These are phyloP conservation scores for Puccinia sorghi DNA, from an alignment of 1,284 basidiomycete genomes.

Conservation along the genomic window DNA sequence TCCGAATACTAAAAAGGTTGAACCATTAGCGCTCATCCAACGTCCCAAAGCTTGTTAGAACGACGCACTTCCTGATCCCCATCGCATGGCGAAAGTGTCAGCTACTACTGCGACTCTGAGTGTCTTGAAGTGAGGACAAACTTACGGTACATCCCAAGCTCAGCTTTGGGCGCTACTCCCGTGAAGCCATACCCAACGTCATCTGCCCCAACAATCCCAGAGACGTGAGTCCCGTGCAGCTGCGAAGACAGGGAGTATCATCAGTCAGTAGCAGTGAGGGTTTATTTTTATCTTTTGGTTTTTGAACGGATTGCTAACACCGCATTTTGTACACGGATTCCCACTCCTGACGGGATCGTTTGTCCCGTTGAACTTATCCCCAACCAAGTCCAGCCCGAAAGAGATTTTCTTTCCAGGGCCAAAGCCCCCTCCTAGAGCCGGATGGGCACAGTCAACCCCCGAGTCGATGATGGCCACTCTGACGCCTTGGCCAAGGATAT, in stretches of 20 bases:
- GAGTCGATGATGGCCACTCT: constrained; percentile 56
- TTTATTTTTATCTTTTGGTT: background rate
- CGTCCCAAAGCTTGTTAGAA: background rate
- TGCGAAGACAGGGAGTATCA: background rate
- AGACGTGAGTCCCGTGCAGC: constrained; percentile 43
- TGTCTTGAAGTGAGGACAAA: background rate
- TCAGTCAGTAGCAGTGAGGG: background rate
- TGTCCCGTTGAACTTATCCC: constrained; percentile 22
- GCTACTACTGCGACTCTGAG: background rate
- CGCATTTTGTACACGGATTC: constrained; percentile 35
- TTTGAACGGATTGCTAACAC: constrained; percentile 14
- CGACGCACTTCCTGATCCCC: constrained; percentile 13
- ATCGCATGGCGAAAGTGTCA: background rate
- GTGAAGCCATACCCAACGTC: constrained; percentile 31
- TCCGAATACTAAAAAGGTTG: constrained; percentile 15
- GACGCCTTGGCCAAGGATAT: constrained; percentile 37
- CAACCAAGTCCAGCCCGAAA: constrained; percentile 65
- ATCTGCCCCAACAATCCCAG: constrained; percentile 40
- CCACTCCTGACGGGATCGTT: constrained; percentile 6
- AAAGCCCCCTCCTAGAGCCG: constrained; percentile 67
- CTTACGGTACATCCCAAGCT: constrained; percentile 43
- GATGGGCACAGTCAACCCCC: constrained; percentile 66
- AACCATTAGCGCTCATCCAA: too few species aligned
- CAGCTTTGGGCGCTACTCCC: constrained; percentile 45
- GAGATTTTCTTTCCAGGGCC: constrained; percentile 67